phyloP scores from a whole-genome alignment of 2,329 filamentous ascomycete species.

The Coniella lustricola region DNA sequence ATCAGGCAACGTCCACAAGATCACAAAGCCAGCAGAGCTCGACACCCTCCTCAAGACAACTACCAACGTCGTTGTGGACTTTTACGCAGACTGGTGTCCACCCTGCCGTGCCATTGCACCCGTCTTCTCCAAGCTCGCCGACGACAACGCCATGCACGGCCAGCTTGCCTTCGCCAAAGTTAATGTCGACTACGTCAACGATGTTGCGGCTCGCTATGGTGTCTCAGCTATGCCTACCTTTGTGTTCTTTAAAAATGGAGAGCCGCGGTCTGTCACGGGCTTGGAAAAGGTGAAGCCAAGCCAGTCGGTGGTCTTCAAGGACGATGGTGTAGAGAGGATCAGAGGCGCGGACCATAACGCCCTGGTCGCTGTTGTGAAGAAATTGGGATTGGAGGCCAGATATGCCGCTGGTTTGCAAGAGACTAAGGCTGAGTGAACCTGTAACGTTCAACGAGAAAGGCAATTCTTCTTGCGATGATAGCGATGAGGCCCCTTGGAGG shows the following conservation, averaged over 20 bases:
- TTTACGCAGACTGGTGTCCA: constrained; percentile 45
- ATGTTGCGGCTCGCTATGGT: constrained; percentile 39
- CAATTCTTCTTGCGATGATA: neutral
- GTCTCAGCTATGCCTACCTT: constrained; percentile 50
- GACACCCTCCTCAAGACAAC: constrained; percentile 30
- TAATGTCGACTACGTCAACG: constrained; percentile 46
- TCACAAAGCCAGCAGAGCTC: constrained; percentile 27
- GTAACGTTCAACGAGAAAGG: neutral
- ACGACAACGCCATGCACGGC: constrained; percentile 28
- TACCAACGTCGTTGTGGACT: constrained; percentile 40
- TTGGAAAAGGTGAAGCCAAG: constrained; percentile 19
- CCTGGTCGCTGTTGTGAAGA: constrained; percentile 23
- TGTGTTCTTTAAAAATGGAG: constrained; percentile 46
- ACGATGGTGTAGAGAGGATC: constrained; percentile 22
- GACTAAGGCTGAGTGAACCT: neutral
- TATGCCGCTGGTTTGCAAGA: constrained; percentile 4
- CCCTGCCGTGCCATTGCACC: constrained; percentile 43
- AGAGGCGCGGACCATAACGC: constrained; percentile 28
- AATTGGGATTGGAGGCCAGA: constrained; percentile 10
- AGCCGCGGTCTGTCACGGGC: constrained; percentile 26
- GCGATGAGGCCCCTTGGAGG: too few relatives aligned
- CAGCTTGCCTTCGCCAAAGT: constrained; percentile 47
- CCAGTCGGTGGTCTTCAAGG: constrained; percentile 6
- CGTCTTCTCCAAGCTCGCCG: constrained; percentile 37
- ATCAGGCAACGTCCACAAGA: constrained; percentile 31